Evolutionary conservation across 177 flowering plant genomes (phyloP).

Genomic region (Vitis hybrid): DNA sequence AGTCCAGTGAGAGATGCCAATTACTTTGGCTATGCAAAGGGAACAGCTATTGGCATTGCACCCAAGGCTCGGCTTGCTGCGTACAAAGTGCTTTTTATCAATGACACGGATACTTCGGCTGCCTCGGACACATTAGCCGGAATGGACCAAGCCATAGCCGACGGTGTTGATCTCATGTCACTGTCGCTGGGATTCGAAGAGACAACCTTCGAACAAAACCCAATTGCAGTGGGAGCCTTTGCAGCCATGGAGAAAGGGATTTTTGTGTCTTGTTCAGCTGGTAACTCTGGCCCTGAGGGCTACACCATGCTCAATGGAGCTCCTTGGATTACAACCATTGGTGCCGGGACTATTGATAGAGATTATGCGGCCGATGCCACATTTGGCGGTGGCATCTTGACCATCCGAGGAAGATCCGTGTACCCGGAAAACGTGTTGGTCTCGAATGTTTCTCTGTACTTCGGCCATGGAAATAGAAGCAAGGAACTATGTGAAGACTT

Average conservation of each 20-base stretch:
- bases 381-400: slow-evolving; percentile 13
- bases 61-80: slow-evolving; percentile 45
- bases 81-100: slow-evolving; percentile 36
- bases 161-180: slow-evolving; percentile 49
- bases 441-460: slow-evolving; percentile 18
- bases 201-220: slow-evolving; percentile 19
- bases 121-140: slow-evolving; percentile 22
- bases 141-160: slow-evolving; percentile 49
- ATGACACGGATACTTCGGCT: slow-evolving; percentile 5
- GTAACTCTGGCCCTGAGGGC: slow-evolving; percentile 33
- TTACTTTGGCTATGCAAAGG: slow-evolving; percentile 45
- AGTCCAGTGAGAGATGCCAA: slow-evolving; percentile 15
- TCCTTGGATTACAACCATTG: slow-evolving; percentile 44
- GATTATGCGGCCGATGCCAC: slow-evolving; percentile 18
- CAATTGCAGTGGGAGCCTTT: slow-evolving; percentile 46
- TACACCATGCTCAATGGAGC: slow-evolving; percentile 27
- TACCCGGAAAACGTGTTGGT: slow-evolving; percentile 24
- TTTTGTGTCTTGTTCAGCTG: slow-evolving; percentile 42
- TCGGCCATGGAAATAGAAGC: slow-evolving; percentile 22
- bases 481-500: slow-evolving; percentile 20
- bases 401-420: slow-evolving; percentile 29
- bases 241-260: slow-evolving; percentile 39
- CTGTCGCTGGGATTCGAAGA: slow-evolving; percentile 31
- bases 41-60: slow-evolving; percentile 40
- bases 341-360: slow-evolving; percentile 32